Evolutionary conservation across 306 rosid species (phyloP).

Genomic region (Senna siamea): DNA sequence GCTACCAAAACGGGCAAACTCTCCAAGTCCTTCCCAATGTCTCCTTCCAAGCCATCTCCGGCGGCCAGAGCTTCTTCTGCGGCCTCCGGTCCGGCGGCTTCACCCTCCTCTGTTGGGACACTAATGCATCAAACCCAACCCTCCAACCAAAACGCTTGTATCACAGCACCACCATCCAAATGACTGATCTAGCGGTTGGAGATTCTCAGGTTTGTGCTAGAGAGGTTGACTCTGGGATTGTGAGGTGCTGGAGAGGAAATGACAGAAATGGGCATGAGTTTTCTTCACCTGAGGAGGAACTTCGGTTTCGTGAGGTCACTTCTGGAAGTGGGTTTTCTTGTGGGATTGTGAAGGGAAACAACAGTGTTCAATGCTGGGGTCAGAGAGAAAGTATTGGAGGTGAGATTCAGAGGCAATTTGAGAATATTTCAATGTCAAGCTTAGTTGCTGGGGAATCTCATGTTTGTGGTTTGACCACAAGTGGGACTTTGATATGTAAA

Average conservation of each 20-base stretch:
- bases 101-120: constrained; percentile 56
- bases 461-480: constrained; percentile 52
- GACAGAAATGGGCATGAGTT: constrained; percentile 17
- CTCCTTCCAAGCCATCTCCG: constrained; percentile 48
- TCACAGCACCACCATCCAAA: constrained; percentile 30
- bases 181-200: constrained; percentile 53
- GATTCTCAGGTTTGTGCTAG: constrained; percentile 55
- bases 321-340: constrained; percentile 51
- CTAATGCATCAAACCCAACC: neutral
- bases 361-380: constrained; percentile 53
- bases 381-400: constrained; percentile 12
- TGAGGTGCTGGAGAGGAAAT: constrained; percentile 54
- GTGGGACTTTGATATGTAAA: constrained; percentile 45
- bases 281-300: constrained; percentile 31
- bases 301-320: constrained; percentile 39
- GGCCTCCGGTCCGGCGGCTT: constrained; percentile 47
- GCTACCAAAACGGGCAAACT: constrained; percentile 31
- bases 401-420: constrained; percentile 42
- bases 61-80: constrained; percentile 58
- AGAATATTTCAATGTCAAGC: constrained; percentile 43
- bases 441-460: constrained; percentile 53
- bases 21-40: constrained; percentile 37
- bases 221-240: constrained; percentile 47
- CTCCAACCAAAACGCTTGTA: constrained; percentile 37
- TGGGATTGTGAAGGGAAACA: constrained; percentile 40